Evolutionary conservation across 1,284 basidiomycete genomes (phyloP).

Genomic region (Veloboletus limbatus): DNA sequence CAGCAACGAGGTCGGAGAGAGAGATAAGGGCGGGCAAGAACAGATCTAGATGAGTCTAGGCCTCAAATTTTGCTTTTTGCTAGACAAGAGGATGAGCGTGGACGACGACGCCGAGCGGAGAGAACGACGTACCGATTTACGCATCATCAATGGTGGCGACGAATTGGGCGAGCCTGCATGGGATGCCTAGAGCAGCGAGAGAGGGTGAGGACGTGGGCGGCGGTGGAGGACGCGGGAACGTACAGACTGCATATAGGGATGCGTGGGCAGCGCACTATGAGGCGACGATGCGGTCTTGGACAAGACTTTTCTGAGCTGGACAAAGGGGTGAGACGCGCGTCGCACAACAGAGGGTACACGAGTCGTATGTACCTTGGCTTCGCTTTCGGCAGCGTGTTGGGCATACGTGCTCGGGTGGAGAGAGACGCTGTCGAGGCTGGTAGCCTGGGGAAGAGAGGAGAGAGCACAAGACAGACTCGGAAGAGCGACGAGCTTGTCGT

Average conservation of each 20-base stretch:
- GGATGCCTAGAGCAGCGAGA: conserved; percentile 34
- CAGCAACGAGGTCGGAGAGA: conserved; percentile 3
- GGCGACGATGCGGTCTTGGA: conserved; percentile 43
- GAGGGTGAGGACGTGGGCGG: conserved; percentile 9
- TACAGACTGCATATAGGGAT: conserved; percentile 41
- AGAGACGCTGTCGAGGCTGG: conserved; percentile 58
- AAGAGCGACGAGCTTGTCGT: conserved; percentile 60
- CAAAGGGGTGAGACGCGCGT: conserved; percentile 12
- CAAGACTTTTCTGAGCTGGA: conserved; percentile 49
- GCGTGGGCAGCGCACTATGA: conserved; percentile 29
- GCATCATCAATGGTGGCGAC: conserved; percentile 54
- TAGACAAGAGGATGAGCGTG: background rate
- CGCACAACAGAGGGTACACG: background rate
- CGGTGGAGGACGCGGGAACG: conserved; percentile 14
- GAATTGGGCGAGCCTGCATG: conserved; percentile 36
- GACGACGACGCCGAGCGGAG: conserved; percentile 4
- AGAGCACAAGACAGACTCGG: conserved; percentile 67
- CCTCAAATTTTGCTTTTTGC: conserved; percentile 36
- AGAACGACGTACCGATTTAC: conserved; percentile 42
- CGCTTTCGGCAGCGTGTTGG: conserved; percentile 61
- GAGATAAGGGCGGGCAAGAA: background rate
- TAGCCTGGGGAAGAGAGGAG: conserved; percentile 65
- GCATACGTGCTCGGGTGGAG: conserved; percentile 69
- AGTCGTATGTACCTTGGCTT: conserved; percentile 58
- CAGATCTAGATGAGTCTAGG: conserved; percentile 25